Base-by-base conservation (phyloP, 257 asterid species). In the Parsonsia alboflavescens region DNA sequence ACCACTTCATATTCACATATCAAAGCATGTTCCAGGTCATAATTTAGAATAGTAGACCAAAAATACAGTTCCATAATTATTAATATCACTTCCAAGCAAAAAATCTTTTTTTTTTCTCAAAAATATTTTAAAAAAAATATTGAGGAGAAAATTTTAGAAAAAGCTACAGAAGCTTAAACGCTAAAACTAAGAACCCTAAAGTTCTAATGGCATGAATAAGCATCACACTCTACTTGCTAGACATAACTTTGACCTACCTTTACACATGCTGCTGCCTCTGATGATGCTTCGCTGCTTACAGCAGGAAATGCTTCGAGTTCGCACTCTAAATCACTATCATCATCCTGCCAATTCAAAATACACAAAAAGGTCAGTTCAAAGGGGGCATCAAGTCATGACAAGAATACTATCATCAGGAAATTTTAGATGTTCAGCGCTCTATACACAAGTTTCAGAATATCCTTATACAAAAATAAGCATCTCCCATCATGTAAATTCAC, bases 251-350 rank as follows among this genome's bases (percentile, higher is more conserved):
- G 3, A 33, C 39, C 11, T 77, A 88, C 98, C 85, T 89, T 93
- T 75, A 87, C 98, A 82, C 82, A 93, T 15, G 98, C 93, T 3
- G 92, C 84, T 63, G 96, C 96, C 86, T 91, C 98, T 2, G 85
- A 77, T 24, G 90, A 82, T 76, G 91, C 88, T 75, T 93, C 97
- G 56, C 86, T 89, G 56, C 91, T 83, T 33, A 83, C 86, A 16
- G 87, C 75, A 71, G 98, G 97, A 80, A 82, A 82, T 78, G 89
- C 86, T 66, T 91, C 97, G 84, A 84, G 72, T 73, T 89, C 97
- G 81, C 78, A 76, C 70, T 93, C 98, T 68, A 91, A 79, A 81
- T 93, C 97, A 79, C 98, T 93, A 66, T 89, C 93, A 70, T 89
- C 96, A 82, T 89, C 98, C 97, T 93, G 84, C 80, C 84, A 71